A percentile compares a stretch with the other conserved stretches of the same genome.
phyloP scores from a whole-genome alignment of 1,284 basidiomycete species.

The Cystobasidium pallidum region DNA sequence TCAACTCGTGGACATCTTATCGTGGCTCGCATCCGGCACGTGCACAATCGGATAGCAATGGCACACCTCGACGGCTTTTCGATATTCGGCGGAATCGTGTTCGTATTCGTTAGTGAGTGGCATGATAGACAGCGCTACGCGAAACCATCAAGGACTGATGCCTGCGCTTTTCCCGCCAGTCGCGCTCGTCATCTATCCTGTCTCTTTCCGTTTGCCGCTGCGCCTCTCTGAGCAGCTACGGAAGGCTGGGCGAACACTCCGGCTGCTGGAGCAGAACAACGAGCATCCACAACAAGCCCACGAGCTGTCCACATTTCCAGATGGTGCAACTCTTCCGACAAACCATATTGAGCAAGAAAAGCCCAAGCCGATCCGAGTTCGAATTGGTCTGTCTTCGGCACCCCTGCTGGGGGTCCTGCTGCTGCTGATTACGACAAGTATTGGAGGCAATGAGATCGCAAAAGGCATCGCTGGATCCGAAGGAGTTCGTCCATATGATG shows the following conservation, averaged over 20 bases:
- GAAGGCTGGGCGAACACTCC: neutral
- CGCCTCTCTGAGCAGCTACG: slow-evolving; percentile 37
- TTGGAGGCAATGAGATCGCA: slow-evolving; percentile 68
- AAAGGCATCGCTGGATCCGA: slow-evolving; percentile 70
- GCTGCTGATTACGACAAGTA: slow-evolving; percentile 73
- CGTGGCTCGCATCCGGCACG: slow-evolving; percentile 6
- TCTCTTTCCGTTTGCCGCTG: slow-evolving; percentile 63
- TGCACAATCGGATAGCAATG: slow-evolving; percentile 55
- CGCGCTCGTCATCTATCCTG: slow-evolving; percentile 68
- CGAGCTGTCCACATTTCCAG: slow-evolving; percentile 4
- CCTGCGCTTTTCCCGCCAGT: slow-evolving; percentile 56
- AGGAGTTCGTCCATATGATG: slow-evolving; percentile 86
- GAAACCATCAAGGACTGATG: neutral
- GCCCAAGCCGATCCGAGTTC: slow-evolving; percentile 57
- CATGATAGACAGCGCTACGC: neutral
- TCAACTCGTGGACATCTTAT: too few species aligned
- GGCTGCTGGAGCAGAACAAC: slow-evolving; percentile 2
- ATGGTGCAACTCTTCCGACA: neutral
- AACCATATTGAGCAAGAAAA: neutral
- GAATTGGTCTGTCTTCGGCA: slow-evolving; percentile 66
- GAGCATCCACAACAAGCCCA: neutral
- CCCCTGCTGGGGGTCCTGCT: slow-evolving; percentile 79
- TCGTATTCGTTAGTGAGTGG: slow-evolving; percentile 70
- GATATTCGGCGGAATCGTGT: slow-evolving; percentile 63
- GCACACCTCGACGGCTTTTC: slow-evolving; percentile 45